Percentiles rank a stretch among this genome's conserved stretches.
These are phyloP conservation scores for Athelia sp. DNA, from an alignment of 1,284 basidiomycete species.

Conservation along the genomic window DNA sequence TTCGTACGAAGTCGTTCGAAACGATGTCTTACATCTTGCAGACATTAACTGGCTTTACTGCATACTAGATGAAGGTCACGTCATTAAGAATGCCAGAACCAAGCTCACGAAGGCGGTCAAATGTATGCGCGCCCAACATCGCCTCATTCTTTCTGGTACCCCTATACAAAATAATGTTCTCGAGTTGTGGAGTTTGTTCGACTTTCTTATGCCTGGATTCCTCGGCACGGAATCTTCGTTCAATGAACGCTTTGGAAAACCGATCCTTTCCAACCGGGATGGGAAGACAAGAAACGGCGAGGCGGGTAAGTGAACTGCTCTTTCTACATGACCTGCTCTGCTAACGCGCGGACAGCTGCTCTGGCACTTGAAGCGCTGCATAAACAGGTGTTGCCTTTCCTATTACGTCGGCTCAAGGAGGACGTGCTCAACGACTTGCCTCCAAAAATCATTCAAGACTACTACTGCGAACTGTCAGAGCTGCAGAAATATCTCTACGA, in stretches of 20 bases:
- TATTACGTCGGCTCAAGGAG: constrained; percentile 94
- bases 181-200: constrained; percentile 98
- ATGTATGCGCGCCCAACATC: constrained; percentile 84
- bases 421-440: constrained; percentile 96
- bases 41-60: constrained; percentile 91
- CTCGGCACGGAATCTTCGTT: constrained; percentile 93
- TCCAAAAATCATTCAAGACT: constrained; percentile 99
- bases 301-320: constrained; percentile 59
- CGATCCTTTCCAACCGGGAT: constrained; percentile 92
- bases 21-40: constrained; percentile 82
- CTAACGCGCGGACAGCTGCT: constrained; percentile 52
- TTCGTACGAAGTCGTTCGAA: constrained; percentile 96
- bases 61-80: constrained; percentile 96
- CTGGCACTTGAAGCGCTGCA: constrained; percentile 94
- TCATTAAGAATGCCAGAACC: constrained; percentile 98
- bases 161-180: constrained; percentile 99
- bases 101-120: constrained; percentile 98
- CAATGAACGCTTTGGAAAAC: constrained; percentile 95
- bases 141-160: constrained; percentile 93
- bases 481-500: constrained; percentile 93
- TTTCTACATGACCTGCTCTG: constrained; percentile 4
- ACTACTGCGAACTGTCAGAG: constrained; percentile 96
- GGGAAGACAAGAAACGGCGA: constrained; percentile 95
- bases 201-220: constrained; percentile 99
- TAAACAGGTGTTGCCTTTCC: constrained; percentile 98